Evolutionary conservation across 768 basidiomycete genomes (phyloP), one percentile per base, ranked within the genome.

Genomic region (Boletus rubroflammeus): DNA sequence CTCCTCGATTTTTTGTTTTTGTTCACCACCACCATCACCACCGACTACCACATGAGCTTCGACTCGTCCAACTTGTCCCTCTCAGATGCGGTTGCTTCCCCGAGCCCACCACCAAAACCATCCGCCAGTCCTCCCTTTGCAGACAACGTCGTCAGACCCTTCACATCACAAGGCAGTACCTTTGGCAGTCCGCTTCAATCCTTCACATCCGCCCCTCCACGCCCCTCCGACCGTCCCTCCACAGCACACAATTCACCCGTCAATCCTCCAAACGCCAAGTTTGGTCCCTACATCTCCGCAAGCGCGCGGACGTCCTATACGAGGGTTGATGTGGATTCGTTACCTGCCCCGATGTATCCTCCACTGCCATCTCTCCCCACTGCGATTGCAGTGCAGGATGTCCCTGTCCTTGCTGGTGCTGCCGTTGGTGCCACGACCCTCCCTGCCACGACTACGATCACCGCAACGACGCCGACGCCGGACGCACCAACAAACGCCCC

Each of bases 291-390:
- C 57, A 52, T 67, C 31, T 75, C 77, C 19, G 72, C 77, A 34
- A 77, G 76, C 47, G 76, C 81, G 0, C 76, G 80, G 23, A 81
- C 81, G 7, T 81, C 81, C 11, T 78, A 76, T 57, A 83, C 81
- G 2, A 76, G 76, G 25, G 80, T 82, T 31, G 77, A 79, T 53
- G 64, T 69, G 3, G 73, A 74, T 19, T 70, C 58, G 3, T 1
- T 55, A 2, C 47, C 65, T 2, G n/a, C 40, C 0, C 60, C 68
- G 5, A 42, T 55, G 6, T 69, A 67, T 46, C 67, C 67, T 13
- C 65, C 57, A 29, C 56, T 68, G 14, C 67, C 67, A 11, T 56
- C 64, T 28, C 44, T 63, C 47, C 64, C 58, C 21, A 50, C 49
- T 34, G 51, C 47, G 36, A 50, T 55, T 53, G n/a, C 48, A 19